Percentiles rank a stretch among this genome's conserved stretches.
phyloP scores from a whole-genome alignment of 306 rosid species.

The Quercus dentata region DNA sequence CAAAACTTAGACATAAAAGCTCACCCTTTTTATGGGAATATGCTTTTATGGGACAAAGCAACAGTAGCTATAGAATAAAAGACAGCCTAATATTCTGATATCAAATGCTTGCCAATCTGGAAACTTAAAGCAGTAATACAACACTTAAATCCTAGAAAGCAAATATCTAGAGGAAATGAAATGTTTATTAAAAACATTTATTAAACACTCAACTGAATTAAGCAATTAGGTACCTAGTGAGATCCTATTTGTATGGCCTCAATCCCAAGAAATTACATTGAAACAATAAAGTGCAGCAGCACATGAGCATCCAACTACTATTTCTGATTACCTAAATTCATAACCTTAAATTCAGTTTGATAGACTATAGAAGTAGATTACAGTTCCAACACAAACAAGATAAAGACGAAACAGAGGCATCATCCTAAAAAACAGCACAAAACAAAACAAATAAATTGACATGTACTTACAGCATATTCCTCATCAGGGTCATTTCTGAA shows the following conservation, averaged over 20 bases:
- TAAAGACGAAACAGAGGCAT: not conserved
- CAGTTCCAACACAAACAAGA: not conserved
- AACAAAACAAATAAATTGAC: not conserved
- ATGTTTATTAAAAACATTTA: not conserved
- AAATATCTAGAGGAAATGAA: not conserved
- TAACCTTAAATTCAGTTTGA: not conserved
- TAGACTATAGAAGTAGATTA: not conserved
- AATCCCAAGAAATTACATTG: not conserved
- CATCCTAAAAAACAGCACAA: not conserved
- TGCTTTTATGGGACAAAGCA: not conserved
- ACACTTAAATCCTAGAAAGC: not conserved
- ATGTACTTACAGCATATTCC: constrained; percentile 73
- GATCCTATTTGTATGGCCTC: not conserved
- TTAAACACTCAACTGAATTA: not conserved
- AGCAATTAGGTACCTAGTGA: not conserved
- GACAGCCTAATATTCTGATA: no score
- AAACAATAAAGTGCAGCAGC: not conserved
- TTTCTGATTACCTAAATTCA: not conserved
- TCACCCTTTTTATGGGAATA: not conserved
- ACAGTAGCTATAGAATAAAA: not conserved
- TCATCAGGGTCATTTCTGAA: constrained; percentile 87
- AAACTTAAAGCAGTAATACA: not conserved
- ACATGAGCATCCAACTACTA: not conserved
- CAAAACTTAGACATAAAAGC: not conserved
- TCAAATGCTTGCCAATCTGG: no score